Conservation (phyloP, 768 basidiomycete genomes). For the Mycena vitilis region DNA sequence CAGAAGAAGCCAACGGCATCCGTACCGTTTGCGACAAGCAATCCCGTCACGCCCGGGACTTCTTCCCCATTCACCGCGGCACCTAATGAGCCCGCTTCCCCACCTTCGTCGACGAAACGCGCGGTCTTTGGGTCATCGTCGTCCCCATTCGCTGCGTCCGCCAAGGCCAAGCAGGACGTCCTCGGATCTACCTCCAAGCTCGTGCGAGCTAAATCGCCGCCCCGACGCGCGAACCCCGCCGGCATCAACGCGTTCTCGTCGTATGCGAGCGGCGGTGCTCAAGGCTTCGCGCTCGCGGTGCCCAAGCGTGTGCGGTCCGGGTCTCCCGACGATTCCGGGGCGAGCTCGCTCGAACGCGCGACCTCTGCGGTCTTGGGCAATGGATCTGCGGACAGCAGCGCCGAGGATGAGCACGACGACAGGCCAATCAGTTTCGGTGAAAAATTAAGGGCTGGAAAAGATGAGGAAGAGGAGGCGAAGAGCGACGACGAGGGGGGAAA, state of each 20-base stretch:
- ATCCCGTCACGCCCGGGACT: constrained; percentile 40
- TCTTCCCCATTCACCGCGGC: constrained; percentile 30
- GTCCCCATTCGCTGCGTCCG: constrained; percentile 40
- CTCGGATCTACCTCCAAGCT: constrained; percentile 56
- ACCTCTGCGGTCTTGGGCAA: constrained; percentile 42
- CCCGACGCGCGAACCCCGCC: constrained; percentile 56
- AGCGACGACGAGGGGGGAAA: constrained; percentile 62
- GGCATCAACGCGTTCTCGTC: constrained; percentile 68
- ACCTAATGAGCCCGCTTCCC: constrained; percentile 32
- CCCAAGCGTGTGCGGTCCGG: constrained; percentile 67
- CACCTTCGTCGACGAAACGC: constrained; percentile 36
- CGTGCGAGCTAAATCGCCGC: constrained; percentile 66
- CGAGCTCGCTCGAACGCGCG: constrained; percentile 58
- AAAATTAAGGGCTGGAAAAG: constrained; percentile 71
- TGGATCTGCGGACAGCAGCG: constrained; percentile 53
- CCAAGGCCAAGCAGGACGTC: constrained; percentile 65
- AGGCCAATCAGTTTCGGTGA: constrained; percentile 67
- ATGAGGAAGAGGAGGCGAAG: constrained; percentile 64
- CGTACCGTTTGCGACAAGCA: constrained; percentile 43
- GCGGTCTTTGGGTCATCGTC: constrained; percentile 32
- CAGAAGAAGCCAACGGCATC: constrained; percentile 50
- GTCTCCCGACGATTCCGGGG: constrained; percentile 58
- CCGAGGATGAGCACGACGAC: constrained; percentile 61
- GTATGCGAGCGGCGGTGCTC: constrained; percentile 62
- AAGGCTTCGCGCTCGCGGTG: constrained; percentile 62